These are phyloP conservation scores for Myriosclerotinia scirpicola DNA, from an alignment of 2,329 filamentous ascomycete genomes.

Conservation along the genomic window DNA sequence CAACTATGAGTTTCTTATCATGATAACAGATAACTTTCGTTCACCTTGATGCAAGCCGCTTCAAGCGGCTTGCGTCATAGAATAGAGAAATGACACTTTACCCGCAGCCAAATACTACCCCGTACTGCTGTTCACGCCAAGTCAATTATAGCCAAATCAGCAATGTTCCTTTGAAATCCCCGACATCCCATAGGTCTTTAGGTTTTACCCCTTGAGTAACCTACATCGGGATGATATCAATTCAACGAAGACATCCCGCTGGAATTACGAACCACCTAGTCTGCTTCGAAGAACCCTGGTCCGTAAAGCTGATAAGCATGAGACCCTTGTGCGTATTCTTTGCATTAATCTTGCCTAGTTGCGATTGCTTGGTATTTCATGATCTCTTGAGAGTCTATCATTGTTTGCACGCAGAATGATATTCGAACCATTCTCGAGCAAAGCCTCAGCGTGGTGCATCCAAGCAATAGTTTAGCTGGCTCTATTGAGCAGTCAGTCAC, in stretches of 20 bases:
- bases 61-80: neutral
- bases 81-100: neutral
- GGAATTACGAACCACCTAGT: neutral
- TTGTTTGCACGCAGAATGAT: neutral
- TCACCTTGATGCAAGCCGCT: too few relatives aligned
- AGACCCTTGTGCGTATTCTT: neutral
- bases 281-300: neutral
- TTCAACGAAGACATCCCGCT: neutral
- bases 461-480: neutral
- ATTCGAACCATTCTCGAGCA: neutral
- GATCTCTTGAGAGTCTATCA: neutral
- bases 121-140: neutral
- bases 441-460: neutral
- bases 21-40: neutral
- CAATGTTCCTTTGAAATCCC: neutral
- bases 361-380: neutral
- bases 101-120: neutral
- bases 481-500: too few relatives aligned
- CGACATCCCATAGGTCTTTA: neutral
- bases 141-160: neutral
- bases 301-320: slow-evolving; percentile 6
- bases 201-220: neutral
- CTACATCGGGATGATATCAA: neutral
- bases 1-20: slow-evolving; percentile 9
- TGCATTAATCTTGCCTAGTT: neutral